These are phyloP conservation scores for Barnettozyma vustinii DNA, from an alignment of 805 yeast genomes.

Conservation along the genomic window DNA sequence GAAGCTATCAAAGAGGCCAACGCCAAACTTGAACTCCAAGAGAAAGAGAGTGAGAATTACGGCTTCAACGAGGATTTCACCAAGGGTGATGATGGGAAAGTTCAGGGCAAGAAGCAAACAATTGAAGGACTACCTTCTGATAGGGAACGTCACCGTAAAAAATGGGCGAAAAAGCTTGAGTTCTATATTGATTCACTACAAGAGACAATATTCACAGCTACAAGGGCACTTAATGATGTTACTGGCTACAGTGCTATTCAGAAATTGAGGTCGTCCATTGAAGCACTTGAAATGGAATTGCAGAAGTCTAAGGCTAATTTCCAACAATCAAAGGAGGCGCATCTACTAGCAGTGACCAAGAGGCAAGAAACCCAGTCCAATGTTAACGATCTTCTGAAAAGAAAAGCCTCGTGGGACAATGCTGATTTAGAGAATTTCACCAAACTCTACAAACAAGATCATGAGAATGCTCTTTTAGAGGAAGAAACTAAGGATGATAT, in stretches of 20 bases:
- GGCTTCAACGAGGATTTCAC: constrained; percentile 33
- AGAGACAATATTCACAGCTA: constrained; percentile 52
- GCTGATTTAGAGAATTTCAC: constrained; percentile 83
- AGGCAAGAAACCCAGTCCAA: constrained; percentile 74
- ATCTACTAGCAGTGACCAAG: constrained; percentile 54
- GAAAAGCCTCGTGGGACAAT: constrained; percentile 80
- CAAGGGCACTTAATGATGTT: constrained; percentile 74
- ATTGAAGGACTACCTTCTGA: constrained; percentile 42
- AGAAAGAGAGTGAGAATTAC: constrained; percentile 29
- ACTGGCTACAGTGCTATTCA: constrained; percentile 89
- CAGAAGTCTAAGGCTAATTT: constrained; percentile 44
- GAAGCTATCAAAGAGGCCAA: constrained; percentile 33
- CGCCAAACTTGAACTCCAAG: constrained; percentile 31
- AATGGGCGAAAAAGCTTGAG: constrained; percentile 40
- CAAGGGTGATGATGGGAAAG: background rate
- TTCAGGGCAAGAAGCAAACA: constrained; percentile 12
- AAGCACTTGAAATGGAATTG: constrained; percentile 46
- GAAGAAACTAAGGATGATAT: constrained; percentile 42
- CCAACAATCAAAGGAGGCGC: constrained; percentile 41
- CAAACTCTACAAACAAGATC: constrained; percentile 72
- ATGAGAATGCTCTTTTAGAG: constrained; percentile 61
- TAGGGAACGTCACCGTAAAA: constrained; percentile 34
- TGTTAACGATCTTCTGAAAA: constrained; percentile 78
- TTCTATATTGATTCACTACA: constrained; percentile 50
- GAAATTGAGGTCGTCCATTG: constrained; percentile 57